Evolutionary conservation across 768 basidiomycete genomes (phyloP).

Genomic region (Scleroderma citrinum): DNA sequence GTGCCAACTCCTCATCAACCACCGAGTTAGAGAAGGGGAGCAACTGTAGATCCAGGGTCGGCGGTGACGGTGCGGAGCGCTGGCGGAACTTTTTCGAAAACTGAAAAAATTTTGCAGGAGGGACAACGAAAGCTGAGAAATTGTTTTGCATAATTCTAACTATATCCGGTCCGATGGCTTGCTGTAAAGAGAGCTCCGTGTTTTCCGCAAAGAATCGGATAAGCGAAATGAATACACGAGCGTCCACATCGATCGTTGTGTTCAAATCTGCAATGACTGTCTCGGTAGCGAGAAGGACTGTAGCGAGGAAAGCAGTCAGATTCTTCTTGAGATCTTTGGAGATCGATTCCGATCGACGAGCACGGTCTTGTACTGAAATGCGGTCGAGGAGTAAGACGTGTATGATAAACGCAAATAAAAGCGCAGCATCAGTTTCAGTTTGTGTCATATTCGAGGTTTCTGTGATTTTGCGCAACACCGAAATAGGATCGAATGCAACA

Average conservation of each 20-base stretch:
- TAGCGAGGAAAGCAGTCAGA: slow-evolving; percentile 39
- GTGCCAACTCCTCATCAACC: slow-evolving; percentile 36
- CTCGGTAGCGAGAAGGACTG: slow-evolving; percentile 30
- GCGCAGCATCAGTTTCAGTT: slow-evolving; percentile 6
- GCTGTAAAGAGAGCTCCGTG: slow-evolving; percentile 11
- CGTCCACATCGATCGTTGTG: slow-evolving; percentile 44
- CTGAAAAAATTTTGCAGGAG: slow-evolving; percentile 13
- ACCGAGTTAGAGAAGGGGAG: slow-evolving; percentile 39
- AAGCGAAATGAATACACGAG: slow-evolving; percentile 43
- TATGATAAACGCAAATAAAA: slow-evolving; percentile 34
- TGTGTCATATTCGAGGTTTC: neutral
- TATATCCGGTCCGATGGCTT: slow-evolving; percentile 27
- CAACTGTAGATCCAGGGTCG: slow-evolving; percentile 10
- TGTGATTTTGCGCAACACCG: slow-evolving; percentile 10
- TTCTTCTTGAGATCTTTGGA: slow-evolving; percentile 21
- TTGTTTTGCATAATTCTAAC: slow-evolving; percentile 16
- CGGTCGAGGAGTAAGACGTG: slow-evolving; percentile 34
- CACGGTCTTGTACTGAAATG: slow-evolving; percentile 36
- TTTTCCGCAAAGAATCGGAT: slow-evolving; percentile 32
- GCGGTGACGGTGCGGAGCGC: neutral
- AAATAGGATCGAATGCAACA: neutral
- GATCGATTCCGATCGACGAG: slow-evolving; percentile 28
- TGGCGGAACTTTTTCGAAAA: slow-evolving; percentile 18
- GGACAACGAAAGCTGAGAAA: slow-evolving; percentile 15
- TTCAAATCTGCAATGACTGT: slow-evolving; percentile 13